Base-by-base conservation (phyloP, 306 rosid species). In the Sphenostylis stenocarpa region DNA sequence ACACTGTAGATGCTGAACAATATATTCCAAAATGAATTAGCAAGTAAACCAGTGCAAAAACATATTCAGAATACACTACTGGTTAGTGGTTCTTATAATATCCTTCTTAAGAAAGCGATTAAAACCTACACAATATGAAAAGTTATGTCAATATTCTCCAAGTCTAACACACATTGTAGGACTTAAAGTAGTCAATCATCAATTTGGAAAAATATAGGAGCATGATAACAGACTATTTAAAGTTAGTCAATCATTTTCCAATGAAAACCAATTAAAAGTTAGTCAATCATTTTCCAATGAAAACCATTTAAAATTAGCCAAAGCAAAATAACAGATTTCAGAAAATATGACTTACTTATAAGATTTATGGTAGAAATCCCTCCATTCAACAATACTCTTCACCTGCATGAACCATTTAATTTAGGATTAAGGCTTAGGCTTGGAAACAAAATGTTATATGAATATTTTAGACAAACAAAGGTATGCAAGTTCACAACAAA, bases 301-400 rank as follows among this genome's bases (percentile, higher is more conserved):
- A 53, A 68, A 56, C 31, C 51, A 79, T 72, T 43, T 28, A 48
- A 63, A 68, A 67, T 52, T 77, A 68, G 75, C 28, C 53, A 68
- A 43, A 56, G 29, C 36, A 69, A 68, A 63, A 53, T 34, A 66
- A 16, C 29, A 19, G 28, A 81, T 74, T 66, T 70, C 38, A 23
- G 67, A 65, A 74, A 72, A 56, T 63, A 70, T 38, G 49, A 84
- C 98, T 92, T 78, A 94, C 98, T 51, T 92, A 84, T 94, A 92
- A 64, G 82, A 81, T 88, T 82, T 84, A 58, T 65, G 44, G 85
- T 94, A 94, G 88, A 94, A 94, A 77, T 86, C 91, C 80, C 97
- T 86, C 98, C 98, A 94, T 38, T 89, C 98, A 78, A 94, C 92
- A 57, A 94, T 72, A 77, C 96, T 89, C 90, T 94, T 94, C 72